These are phyloP conservation scores for Talaromyces sp. DNA, from an alignment of 2,329 filamentous ascomycete species.

Conservation along the genomic window DNA sequence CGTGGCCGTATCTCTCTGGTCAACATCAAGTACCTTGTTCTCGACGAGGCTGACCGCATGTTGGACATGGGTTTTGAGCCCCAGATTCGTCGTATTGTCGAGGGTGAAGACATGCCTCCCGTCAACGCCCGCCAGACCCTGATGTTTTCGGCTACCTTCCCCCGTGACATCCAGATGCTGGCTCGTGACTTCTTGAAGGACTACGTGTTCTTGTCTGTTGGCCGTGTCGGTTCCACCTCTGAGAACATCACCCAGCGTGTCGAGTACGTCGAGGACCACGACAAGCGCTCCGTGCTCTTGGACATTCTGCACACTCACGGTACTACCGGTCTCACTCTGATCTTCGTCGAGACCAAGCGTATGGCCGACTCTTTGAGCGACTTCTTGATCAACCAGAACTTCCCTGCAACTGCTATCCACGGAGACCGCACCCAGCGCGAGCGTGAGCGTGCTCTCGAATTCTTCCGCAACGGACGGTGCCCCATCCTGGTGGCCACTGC, in stretches of 20 bases:
- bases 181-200: conserved; percentile 98
- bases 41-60: conserved; percentile 99
- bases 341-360: conserved; percentile 99
- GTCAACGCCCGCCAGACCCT: conserved; percentile 86
- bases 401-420: conserved; percentile 97
- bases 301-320: conserved; percentile 92
- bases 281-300: conserved; percentile 96
- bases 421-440: conserved; percentile 98
- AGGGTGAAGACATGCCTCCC: conserved; percentile 93
- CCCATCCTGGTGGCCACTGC: conserved; percentile 96
- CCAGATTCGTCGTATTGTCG: conserved; percentile 96
- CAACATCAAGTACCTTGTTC: conserved; percentile 99
- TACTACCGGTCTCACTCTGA: conserved; percentile 79
- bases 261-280: conserved; percentile 91
- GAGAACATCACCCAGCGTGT: conserved; percentile 99
- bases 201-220: conserved; percentile 97
- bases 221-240: conserved; percentile 97
- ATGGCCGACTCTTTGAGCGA: conserved; percentile 98
- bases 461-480: conserved; percentile 93
- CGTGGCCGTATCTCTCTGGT: conserved; percentile 94
- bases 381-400: conserved; percentile 97
- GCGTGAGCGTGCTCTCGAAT: conserved; percentile 94
- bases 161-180: conserved; percentile 98
- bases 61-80: conserved; percentile 99
- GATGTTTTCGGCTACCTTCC: conserved; percentile 99